phyloP scores from a whole-genome alignment of 495 filamentous ascomycete species.

The Aspergillus cavernicola region DNA sequence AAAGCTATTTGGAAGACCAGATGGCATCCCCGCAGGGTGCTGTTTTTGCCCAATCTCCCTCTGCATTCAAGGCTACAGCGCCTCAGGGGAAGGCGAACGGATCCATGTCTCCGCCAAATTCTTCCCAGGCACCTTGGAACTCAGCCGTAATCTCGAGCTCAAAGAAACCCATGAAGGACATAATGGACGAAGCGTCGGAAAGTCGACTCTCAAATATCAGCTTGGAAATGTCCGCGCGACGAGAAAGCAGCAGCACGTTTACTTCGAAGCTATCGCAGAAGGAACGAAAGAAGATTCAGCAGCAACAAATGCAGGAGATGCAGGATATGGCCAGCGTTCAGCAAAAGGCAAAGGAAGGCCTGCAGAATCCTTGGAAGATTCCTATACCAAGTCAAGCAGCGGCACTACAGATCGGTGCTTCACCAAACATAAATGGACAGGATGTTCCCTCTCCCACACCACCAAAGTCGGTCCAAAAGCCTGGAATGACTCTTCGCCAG shows the following conservation, averaged over 20 bases:
- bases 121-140: conserved; percentile 55
- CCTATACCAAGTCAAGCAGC: conserved; percentile 25
- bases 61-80: conserved; percentile 23
- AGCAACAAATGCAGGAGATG: conserved; percentile 61
- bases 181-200: conserved; percentile 73
- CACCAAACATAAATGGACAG: conserved; percentile 22
- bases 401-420: conserved; percentile 17
- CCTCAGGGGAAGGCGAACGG: conserved; percentile 21
- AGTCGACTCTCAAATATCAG: conserved; percentile 65
- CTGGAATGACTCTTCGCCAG: conserved; percentile 60
- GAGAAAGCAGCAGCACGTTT: conserved; percentile 30
- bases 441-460: conserved; percentile 18
- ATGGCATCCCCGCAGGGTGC: conserved; percentile 30
- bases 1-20: conserved; percentile 31
- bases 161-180: conserved; percentile 77
- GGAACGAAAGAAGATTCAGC: conserved; percentile 79
- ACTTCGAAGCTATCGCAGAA: conserved; percentile 74
- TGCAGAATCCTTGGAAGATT: conserved; percentile 71
- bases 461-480: conserved; percentile 34
- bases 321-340: conserved; percentile 50
- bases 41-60: conserved; percentile 28
- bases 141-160: conserved; percentile 48
- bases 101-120: conserved; percentile 12
- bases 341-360: conserved; percentile 43
- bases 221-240: conserved; percentile 56